phyloP scores from a whole-genome alignment of 1,284 basidiomycete species.

The Irpex rosettiformis region DNA sequence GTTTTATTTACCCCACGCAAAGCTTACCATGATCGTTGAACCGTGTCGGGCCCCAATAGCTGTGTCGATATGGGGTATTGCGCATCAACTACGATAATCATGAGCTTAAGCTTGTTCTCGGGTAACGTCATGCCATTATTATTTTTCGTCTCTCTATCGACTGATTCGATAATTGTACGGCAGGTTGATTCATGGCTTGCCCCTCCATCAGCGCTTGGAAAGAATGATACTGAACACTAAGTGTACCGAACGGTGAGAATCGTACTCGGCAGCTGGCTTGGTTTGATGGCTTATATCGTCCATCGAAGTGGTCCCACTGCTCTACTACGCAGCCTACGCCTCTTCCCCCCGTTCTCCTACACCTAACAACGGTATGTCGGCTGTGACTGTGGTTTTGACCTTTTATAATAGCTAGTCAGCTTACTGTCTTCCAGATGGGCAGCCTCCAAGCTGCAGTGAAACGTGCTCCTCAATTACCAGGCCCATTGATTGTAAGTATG shows the following conservation, averaged over 20 bases:
- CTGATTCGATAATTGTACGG: too few relatives aligned
- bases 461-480: too few relatives aligned
- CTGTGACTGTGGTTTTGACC: neutral
- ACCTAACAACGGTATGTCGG: neutral
- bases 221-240: too few relatives aligned
- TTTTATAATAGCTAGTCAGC: too few relatives aligned
- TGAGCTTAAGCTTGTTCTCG: neutral
- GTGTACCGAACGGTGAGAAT: neutral
- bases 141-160: neutral
- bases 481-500: too few relatives aligned
- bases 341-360: neutral
- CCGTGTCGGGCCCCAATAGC: too few relatives aligned
- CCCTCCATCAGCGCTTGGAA: too few relatives aligned
- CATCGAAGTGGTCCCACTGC: neutral
- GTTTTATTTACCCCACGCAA: too few relatives aligned
- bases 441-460: too few relatives aligned
- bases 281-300: neutral
- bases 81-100: neutral
- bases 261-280: neutral
- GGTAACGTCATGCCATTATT: neutral
- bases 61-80: neutral
- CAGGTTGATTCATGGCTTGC: too few relatives aligned
- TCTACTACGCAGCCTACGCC: neutral
- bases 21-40: too few relatives aligned
- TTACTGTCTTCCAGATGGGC: too few relatives aligned